A percentile compares a stretch with the other conserved stretches of the same genome.
Conservation (phyloP, 148 eudicot species). For the Agrostemma githago region DNA sequence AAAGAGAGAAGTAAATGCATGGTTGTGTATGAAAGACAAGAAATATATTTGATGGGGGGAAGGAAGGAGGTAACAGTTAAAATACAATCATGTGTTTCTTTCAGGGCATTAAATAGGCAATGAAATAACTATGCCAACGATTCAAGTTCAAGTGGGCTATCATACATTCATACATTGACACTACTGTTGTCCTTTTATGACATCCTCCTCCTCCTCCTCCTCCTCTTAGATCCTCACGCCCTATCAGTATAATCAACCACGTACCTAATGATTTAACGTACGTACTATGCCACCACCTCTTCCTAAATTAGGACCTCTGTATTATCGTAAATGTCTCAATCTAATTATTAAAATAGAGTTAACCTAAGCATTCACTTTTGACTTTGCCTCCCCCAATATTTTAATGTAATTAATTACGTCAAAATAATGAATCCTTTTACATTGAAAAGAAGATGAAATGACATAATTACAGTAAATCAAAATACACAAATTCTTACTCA, state of each 20-base stretch:
- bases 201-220: slow-evolving; percentile 27
- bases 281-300: too few species aligned
- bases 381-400: too few species aligned
- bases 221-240: slow-evolving; percentile 51
- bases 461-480: too few species aligned
- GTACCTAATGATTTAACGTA: too few species aligned
- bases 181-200: slow-evolving; percentile 27
- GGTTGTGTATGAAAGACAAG: background rate
- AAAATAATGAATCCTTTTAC: too few species aligned
- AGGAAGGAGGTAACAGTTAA: slow-evolving; percentile 7
- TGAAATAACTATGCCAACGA: slow-evolving; percentile 20
- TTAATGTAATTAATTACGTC: too few species aligned
- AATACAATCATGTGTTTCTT: slow-evolving; percentile 22
- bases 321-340: too few species aligned
- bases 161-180: background rate
- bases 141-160: slow-evolving; percentile 18
- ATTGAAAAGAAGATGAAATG: too few species aligned
- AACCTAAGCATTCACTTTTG: too few species aligned
- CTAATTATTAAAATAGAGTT: too few species aligned
- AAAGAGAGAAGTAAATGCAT: slow-evolving; percentile 12
- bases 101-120: slow-evolving; percentile 20
- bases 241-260: background rate
- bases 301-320: too few species aligned
- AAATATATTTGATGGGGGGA: slow-evolving; percentile 3
- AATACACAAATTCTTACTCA: too few species aligned